Base-by-base conservation (phyloP, 2,329 filamentous ascomycete species). In the Aspergillus bombycis region DNA sequence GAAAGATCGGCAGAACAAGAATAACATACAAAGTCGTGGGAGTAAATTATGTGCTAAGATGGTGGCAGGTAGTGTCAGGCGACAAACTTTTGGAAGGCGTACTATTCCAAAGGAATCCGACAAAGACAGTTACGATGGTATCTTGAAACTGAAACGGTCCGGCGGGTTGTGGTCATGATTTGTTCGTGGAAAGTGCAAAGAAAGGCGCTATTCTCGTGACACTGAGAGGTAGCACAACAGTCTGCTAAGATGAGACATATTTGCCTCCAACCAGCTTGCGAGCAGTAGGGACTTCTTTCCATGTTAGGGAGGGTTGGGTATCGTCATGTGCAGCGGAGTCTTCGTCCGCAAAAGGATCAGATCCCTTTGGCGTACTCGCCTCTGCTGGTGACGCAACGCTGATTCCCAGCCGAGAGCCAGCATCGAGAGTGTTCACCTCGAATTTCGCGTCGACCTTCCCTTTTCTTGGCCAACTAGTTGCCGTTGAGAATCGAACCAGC, bases 381-480 rank as follows among this genome's bases (percentile, higher is more conserved):
- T 69, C 65, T 26, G 63, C 52, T 28, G 67, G 56, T 50, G 74
- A 70, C 59, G 76, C 62, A 61, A 75, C 67, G 66, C 83, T 76
- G 78, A 93, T 82, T 5, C 87, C 89, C 61, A 97, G 86, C 11
- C 88, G 88, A 67, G 88, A 90, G 0, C 86, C 86, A 0, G 80
- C 79, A 36, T 85, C 79, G 45, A 85, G 81, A 2, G 81, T 84
- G 53, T 73, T 75, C 26, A 90, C 81, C 75, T 97, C 93, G 88
- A 94, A 97, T 61, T 89, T 84, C 0, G 92, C 92, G 76, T 99
- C 94, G 10, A 96, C 85, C 60, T 87, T 88, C 0, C 93, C 93
- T 6, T 91, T 87, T 66, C 87, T 88, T 0, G 91, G 89, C 70
- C 88, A 88, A 58, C 87, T 84, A 28, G 87, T 87, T 38, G 94